These are phyloP conservation scores for Sclerotinia nivalis DNA, from an alignment of 2,329 filamentous ascomycete genomes.

Conservation along the genomic window DNA sequence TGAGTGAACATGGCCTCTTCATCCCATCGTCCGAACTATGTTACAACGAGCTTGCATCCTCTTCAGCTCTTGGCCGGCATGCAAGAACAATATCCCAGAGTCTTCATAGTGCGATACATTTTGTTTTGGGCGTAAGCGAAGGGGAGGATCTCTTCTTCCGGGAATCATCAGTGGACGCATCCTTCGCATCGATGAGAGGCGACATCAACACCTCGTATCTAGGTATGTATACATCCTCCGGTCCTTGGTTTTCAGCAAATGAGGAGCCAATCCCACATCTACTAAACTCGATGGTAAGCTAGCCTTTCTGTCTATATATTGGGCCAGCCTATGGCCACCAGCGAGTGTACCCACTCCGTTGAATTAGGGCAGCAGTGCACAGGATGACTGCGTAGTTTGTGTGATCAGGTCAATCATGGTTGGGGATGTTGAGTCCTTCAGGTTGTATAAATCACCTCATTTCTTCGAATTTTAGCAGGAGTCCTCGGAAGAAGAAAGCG, in stretches of 20 bases:
- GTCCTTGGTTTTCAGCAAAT: too few species aligned
- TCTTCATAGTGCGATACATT: background rate
- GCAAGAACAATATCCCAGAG: background rate
- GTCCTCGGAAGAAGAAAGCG: background rate
- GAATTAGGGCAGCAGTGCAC: too few species aligned
- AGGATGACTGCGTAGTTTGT: background rate
- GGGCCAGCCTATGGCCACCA: too few species aligned
- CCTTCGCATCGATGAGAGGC: background rate
- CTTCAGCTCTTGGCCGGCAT: background rate
- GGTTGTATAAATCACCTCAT: background rate
- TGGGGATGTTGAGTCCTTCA: background rate
- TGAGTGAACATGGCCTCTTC: background rate
- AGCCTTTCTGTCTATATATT: too few species aligned
- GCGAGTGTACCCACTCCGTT: background rate
- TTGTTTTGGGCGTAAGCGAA: background rate
- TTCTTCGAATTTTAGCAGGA: background rate
- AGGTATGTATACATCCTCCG: too few species aligned
- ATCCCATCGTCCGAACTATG: background rate
- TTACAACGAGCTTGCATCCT: background rate
- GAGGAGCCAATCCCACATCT: too few species aligned
- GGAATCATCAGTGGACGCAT: background rate
- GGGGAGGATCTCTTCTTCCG: background rate
- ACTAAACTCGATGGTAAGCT: too few species aligned
- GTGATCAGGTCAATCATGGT: background rate
- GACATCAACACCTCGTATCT: background rate